phyloP scores from a whole-genome alignment of 1,284 basidiomycete species.

The Naganishia sp. region DNA sequence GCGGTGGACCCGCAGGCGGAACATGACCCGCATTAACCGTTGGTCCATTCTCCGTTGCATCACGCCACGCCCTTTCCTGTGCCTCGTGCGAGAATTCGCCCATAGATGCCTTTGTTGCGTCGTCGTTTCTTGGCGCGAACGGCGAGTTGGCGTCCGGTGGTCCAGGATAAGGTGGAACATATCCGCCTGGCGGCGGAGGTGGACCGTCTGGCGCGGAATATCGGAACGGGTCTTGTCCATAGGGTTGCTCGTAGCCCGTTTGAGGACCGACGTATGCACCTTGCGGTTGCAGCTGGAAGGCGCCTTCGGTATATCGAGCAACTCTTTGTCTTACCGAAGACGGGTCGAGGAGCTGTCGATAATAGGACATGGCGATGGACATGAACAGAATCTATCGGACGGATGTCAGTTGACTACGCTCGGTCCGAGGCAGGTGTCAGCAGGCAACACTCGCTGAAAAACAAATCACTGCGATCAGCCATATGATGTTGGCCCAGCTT shows the following conservation, averaged over 20 bases:
- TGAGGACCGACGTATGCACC: constrained; percentile 37
- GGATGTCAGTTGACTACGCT: constrained; percentile 15
- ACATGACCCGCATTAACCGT: constrained; percentile 28
- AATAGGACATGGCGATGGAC: constrained; percentile 65
- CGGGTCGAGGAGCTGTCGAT: constrained; percentile 70
- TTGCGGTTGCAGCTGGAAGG: constrained; percentile 35
- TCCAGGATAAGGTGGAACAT: constrained; percentile 51
- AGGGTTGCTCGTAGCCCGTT: constrained; percentile 37
- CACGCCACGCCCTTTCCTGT: constrained; percentile 32
- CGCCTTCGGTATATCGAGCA: constrained; percentile 37
- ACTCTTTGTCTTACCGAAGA: constrained; percentile 53
- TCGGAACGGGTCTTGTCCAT: constrained; percentile 33
- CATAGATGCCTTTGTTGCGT: constrained; percentile 15
- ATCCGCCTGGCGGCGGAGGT: constrained; percentile 37
- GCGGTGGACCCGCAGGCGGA: constrained; percentile 38
- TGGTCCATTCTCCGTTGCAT: constrained; percentile 41
- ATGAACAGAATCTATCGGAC: constrained; percentile 63
- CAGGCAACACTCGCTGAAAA: constrained; percentile 36
- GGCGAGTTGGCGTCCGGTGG: constrained; percentile 38
- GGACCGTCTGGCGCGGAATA: constrained; percentile 35
- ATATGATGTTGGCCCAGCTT: constrained; percentile 65
- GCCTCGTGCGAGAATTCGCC: constrained; percentile 31
- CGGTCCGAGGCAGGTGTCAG: background rate
- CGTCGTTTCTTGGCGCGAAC: constrained; percentile 38
- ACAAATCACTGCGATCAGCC: constrained; percentile 59